Base-by-base conservation (phyloP, 2,329 filamentous ascomycete species). In the Bimuria novae-zelandiae region DNA sequence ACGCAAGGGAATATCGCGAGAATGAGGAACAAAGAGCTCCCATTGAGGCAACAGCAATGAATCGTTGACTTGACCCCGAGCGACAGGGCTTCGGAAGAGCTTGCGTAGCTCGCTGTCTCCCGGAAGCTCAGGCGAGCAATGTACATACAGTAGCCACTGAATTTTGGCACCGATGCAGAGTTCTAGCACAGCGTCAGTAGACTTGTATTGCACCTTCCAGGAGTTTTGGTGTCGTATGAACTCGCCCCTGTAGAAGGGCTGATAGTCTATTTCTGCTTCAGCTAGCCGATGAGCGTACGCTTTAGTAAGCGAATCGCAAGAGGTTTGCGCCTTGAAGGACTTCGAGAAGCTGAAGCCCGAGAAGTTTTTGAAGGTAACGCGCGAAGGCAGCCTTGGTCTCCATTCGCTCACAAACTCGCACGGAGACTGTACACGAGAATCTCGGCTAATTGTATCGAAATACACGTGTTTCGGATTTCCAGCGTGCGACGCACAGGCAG, bases 81-180 rank as follows among this genome's bases (percentile, higher is more conserved):
- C 67, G 10, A 73, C 22, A 4, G 68, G 67, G 1, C 33, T 35
- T 19, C 53, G 35, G 2, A 82, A 65, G 0, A 79, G 66, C 47
- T 77, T 73, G 25, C 81, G 71, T 17, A 78, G 56, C 1, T 64
- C 51, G 46, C 73, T 77, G 22, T 75, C 71, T 0, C 72, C 70
- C 2, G 76, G 72, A 25, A 77, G 67, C 12, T 65, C 55, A 3
- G 60, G 49, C 0, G 72, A 64, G n/a, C 78, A 69, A 30, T 77
- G 78, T 11, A 77, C 76, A 57, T 75, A 72, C 0, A 85, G 54
- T 0, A 74, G 67, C 81, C 84, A 84, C 12, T 65, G 44, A 45
- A 71, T 66, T 0, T 54, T 7, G 0, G 5, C 69, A 53, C 79
- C 79, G 77, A 66, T 45, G 2, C 19, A 46, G 14, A 81, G 64